Conservation (phyloP, 2,329 filamentous ascomycete genomes). For the Aspergillus texensis region DNA sequence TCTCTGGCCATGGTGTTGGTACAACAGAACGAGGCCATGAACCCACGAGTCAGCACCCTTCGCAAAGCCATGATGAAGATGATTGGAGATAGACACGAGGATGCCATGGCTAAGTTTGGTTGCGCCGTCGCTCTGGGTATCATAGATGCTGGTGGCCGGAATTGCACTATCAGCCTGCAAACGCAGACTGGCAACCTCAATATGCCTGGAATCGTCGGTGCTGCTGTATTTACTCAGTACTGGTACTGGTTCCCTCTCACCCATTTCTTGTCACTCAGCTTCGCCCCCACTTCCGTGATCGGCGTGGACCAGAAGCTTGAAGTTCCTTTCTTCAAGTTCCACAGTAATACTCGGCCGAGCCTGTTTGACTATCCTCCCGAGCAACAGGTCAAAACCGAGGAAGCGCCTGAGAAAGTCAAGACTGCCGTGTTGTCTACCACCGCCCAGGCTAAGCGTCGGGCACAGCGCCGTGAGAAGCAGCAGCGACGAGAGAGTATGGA, state of each 20-base stretch:
- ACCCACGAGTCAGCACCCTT: constrained; percentile 88
- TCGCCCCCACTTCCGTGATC: constrained; percentile 95
- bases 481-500: constrained; percentile 94
- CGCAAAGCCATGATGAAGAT: constrained; percentile 95
- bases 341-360: constrained; percentile 91
- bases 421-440: constrained; percentile 96
- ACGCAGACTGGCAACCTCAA: constrained; percentile 98
- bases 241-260: constrained; percentile 99
- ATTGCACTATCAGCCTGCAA: constrained; percentile 96
- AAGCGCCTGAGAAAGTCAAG: constrained; percentile 89
- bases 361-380: constrained; percentile 98
- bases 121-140: constrained; percentile 92
- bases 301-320: constrained; percentile 92
- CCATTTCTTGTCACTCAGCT: constrained; percentile 93
- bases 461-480: constrained; percentile 90
- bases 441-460: constrained; percentile 91
- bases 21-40: constrained; percentile 99
- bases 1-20: constrained; percentile 97
- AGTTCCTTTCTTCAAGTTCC: constrained; percentile 91
- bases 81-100: constrained; percentile 90
- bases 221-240: constrained; percentile 98
- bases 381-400: constrained; percentile 91
- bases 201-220: constrained; percentile 96
- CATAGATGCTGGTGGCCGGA: constrained; percentile 95
- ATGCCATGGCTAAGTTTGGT: constrained; percentile 99